phyloP scores from a whole-genome alignment of 192 early-diverging fungal genomes.

The Physocladia obscura region DNA sequence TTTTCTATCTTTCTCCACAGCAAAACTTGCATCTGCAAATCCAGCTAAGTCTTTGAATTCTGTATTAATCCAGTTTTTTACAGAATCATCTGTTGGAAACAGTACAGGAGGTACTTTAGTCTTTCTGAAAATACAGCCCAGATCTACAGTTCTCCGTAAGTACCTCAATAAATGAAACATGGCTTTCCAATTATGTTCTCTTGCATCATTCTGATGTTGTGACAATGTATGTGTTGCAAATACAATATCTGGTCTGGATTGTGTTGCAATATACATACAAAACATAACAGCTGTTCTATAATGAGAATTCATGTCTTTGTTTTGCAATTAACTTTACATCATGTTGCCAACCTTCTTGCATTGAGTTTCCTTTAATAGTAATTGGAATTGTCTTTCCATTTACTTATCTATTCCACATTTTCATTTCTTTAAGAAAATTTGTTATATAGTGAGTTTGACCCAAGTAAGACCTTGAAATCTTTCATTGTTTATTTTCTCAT shows the following conservation, averaged over 20 bases:
- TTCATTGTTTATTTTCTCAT: too few species aligned
- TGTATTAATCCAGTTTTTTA: background rate
- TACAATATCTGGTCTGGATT: too few species aligned
- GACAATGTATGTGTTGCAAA: too few species aligned
- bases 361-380: background rate
- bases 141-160: background rate
- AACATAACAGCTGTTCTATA: background rate
- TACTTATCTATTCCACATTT: slow-evolving; percentile 1
- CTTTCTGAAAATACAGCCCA: background rate
- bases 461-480: background rate
- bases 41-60: background rate
- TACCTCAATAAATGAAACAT: slow-evolving; percentile 1
- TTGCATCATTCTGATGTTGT: too few species aligned
- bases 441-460: background rate
- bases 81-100: background rate
- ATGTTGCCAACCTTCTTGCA: background rate
- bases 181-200: background rate
- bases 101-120: background rate
- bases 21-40: slow-evolving; percentile 3
- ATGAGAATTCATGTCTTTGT: background rate
- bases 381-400: background rate
- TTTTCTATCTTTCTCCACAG: too few species aligned
- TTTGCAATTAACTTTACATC: background rate
- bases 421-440: background rate
- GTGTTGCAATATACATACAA: background rate